Evolutionary conservation across 2,329 filamentous ascomycete genomes (phyloP), one percentile per base, ranked within the genome.

Genomic region (Aspergillus tanneri): DNA sequence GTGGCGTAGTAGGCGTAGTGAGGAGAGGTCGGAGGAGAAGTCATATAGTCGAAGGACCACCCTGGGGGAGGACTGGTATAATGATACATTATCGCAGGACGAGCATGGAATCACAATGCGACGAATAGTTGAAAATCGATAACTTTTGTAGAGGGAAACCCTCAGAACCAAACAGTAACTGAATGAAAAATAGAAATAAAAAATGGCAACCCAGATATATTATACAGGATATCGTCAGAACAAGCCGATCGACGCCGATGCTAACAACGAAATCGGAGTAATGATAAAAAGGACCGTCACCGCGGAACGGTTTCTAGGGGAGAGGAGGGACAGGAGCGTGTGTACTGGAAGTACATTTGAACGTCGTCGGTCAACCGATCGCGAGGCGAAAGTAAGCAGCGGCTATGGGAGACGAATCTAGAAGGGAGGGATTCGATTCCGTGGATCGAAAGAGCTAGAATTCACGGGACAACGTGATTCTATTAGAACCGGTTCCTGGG

Each of bases 1-100:
- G 79, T 78, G 65, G 78, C 77, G 71, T 82, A 83, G 56, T 72
- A 72, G 47, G 65, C 58, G 62, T 74, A 73, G 51, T 70, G 74
- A 16, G 79, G 77, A 46, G 78, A 80, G 46, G 78, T 72, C 18
- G 76, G 74, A 43, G 76, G 71, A 28, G 70, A 69, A 53, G 72
- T 72, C 48, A 70, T 70, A 61, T 77, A 78, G 54, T 76, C 70
- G 68, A 74, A 76, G 47, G 72, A 69, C 68, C 75, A 79, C 64
- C 72, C 72, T 45, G 71, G 72, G 36, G 74, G 72, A 61, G 74
- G 74, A 64, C 65, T 65, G 54, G 69, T 61, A 56, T 73, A 73
- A 58, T 73, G 72, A 66, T 73, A 74, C 72, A 75, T 75, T 70
- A 69, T 71, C 60, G 60, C 59, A 46, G 45, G 46, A 52, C 44